Evolutionary conservation across 2,329 filamentous ascomycete genomes (phyloP), one percentile per base, ranked within the genome.

Genomic region (Colletotrichum gloeosporioides): DNA sequence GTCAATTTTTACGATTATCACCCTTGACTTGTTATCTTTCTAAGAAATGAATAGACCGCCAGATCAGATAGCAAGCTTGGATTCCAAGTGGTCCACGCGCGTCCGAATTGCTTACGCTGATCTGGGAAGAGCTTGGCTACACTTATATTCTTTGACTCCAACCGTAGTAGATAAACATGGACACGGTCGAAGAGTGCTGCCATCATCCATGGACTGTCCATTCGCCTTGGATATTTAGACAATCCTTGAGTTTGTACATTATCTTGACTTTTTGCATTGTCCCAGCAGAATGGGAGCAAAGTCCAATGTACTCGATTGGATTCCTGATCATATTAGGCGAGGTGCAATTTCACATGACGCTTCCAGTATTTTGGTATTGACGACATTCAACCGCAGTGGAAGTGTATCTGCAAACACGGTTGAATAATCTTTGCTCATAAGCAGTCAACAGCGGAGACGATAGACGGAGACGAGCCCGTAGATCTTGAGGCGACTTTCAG

Each of bases 1-100:
- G 39, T n/a, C 39, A 7, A n/a, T 6, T 9, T 7, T 0, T 44
- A 6, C 39, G 18, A n/a, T 7, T n/a, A 0, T 44, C 18, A 9
- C 39, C 18, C 3, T 44, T 44, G 39, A n/a, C 9, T 3, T 44
- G 5, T 44, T 7, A 12, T 44, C 39, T 3, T 44, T n/a, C 39
- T 18, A 12, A n/a, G 18, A 4, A n/a, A 12, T 10, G 5, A 10
- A 44, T 12, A 5, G 9, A 6, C n/a, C 9, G 1, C 39, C 3
- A n/a, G 1, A 3, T n/a, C 16, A 44, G 18, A 44, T n/a, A 18
- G 39, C 34, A 39, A 39, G 15, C 34, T 39, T 39, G 34, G 34
- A 39, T 4, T 2, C 1, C 15, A 39, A 39, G 34, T 4, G 34
- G 8, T 39, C 34, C 4, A 39, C 1, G 34, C 7, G 34, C 15